These are phyloP conservation scores for Eutrema yunnanense DNA, from an alignment of 345 rosid genomes.

Conservation along the genomic window DNA sequence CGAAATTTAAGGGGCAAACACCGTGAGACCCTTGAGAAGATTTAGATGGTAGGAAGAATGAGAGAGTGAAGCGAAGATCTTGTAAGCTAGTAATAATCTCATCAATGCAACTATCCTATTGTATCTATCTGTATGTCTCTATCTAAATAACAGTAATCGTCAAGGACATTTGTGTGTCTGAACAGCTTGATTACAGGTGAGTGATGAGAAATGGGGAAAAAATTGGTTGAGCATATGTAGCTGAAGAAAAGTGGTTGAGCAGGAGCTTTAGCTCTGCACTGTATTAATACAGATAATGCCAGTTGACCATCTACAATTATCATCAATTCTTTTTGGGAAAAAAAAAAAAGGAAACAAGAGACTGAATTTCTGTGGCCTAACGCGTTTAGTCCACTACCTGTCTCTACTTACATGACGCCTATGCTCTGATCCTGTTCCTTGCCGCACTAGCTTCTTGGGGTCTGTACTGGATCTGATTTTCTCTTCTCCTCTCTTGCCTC, in stretches of 20 bases:
- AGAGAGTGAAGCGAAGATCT: conserved; percentile 15
- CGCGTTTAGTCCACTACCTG: conserved; percentile 15
- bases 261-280: conserved; percentile 21
- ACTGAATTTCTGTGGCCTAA: conserved; percentile 6
- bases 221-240: background rate
- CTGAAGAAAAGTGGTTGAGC: conserved; percentile 12
- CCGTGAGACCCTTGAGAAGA: background rate
- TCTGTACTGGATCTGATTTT: conserved; percentile 16
- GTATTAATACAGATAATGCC: conserved; percentile 13
- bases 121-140: background rate
- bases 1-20: background rate
- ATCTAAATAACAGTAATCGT: background rate
- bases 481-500: conserved; percentile 10
- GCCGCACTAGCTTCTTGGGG: conserved; percentile 14
- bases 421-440: conserved; percentile 12
- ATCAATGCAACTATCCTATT: background rate
- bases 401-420: conserved; percentile 21
- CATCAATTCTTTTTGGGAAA: background rate
- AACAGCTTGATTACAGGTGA: background rate
- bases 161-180: background rate
- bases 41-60: background rate
- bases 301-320: conserved; percentile 21
- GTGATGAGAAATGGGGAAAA: background rate
- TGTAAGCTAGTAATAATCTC: conserved; percentile 9
- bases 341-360: background rate